A percentile compares a stretch with the other conserved stretches of the same genome.
phyloP scores from a whole-genome alignment of 78 protist genomes.

The Dictyostelium citrinum region DNA sequence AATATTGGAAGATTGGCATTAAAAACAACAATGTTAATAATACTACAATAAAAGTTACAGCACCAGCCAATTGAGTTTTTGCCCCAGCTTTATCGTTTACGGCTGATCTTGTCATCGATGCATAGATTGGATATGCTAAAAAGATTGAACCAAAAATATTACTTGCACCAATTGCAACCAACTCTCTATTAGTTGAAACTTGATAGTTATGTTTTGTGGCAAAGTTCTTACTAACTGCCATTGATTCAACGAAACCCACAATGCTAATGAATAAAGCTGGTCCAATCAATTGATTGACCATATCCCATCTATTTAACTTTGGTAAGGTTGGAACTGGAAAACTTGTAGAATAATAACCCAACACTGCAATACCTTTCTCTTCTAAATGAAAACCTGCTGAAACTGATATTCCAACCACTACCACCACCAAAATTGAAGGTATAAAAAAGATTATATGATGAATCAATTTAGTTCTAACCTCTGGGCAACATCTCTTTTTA shows the following conservation, averaged over 20 bases:
- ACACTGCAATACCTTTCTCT: neutral
- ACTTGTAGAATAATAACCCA: constrained; percentile 27
- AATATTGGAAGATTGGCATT: constrained; percentile 57
- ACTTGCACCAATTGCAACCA: constrained; percentile 72
- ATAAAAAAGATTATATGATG: constrained; percentile 54
- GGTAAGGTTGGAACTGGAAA: constrained; percentile 63
- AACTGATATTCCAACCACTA: constrained; percentile 48
- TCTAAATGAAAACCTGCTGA: neutral
- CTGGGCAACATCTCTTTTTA: constrained; percentile 33
- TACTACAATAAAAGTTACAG: constrained; percentile 36
- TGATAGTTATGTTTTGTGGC: constrained; percentile 61
- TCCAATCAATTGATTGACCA: constrained; percentile 14
- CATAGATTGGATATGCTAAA: constrained; percentile 62
- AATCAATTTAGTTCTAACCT: constrained; percentile 1
- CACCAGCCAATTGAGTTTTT: constrained; percentile 44
- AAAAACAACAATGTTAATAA: constrained; percentile 40
- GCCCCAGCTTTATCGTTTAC: constrained; percentile 79
- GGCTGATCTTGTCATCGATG: constrained; percentile 65
- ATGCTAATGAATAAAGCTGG: constrained; percentile 56
- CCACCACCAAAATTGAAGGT: constrained; percentile 74
- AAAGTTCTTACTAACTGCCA: constrained; percentile 47
- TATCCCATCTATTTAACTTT: constrained; percentile 9
- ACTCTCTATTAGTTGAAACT: constrained; percentile 77
- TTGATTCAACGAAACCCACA: constrained; percentile 54
- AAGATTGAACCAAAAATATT: constrained; percentile 64